These are phyloP conservation scores for Citrus cavaleriei DNA, from an alignment of 345 rosid species.

Conservation along the genomic window DNA sequence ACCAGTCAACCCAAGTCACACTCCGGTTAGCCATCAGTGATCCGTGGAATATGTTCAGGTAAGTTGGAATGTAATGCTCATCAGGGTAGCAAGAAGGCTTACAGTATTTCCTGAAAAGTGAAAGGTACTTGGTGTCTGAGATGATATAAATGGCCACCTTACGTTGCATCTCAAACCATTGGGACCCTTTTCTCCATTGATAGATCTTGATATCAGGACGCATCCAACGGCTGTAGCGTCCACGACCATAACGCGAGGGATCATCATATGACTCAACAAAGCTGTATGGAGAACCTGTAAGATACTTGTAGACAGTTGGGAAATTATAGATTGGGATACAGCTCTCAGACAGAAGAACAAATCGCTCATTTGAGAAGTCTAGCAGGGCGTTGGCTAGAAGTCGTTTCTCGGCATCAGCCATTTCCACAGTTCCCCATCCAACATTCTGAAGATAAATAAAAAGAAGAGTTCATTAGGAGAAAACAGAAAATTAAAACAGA, in stretches of 20 bases:
- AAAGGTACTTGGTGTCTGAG: conserved; percentile 66
- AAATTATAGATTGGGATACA: conserved; percentile 90
- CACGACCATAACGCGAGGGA: conserved; percentile 86
- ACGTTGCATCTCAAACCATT: conserved; percentile 89
- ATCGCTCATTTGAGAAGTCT: conserved; percentile 84
- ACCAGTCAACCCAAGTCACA: conserved; percentile 94
- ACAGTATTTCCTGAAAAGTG: conserved; percentile 66
- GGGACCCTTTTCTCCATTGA: conserved; percentile 95
- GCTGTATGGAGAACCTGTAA: conserved; percentile 60
- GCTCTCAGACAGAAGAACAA: conserved; percentile 90
- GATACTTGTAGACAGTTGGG: conserved; percentile 71
- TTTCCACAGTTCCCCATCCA: conserved; percentile 68
- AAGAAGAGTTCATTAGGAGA: neutral
- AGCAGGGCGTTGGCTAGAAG: conserved; percentile 85
- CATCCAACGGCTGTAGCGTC: conserved; percentile 86
- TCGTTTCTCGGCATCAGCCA: conserved; percentile 87
- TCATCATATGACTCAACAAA: conserved; percentile 89
- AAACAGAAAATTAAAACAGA: neutral
- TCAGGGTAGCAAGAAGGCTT: conserved; percentile 94
- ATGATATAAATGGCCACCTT: conserved; percentile 54
- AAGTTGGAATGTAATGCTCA: conserved; percentile 88
- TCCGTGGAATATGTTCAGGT: conserved; percentile 78
- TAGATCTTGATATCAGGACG: conserved; percentile 69
- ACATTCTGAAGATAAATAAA: conserved; percentile 47
- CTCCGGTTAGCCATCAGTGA: conserved; percentile 61